Evolutionary conservation across 2,329 filamentous ascomycete genomes (phyloP).

Genomic region (Periconia macrospinosa): DNA sequence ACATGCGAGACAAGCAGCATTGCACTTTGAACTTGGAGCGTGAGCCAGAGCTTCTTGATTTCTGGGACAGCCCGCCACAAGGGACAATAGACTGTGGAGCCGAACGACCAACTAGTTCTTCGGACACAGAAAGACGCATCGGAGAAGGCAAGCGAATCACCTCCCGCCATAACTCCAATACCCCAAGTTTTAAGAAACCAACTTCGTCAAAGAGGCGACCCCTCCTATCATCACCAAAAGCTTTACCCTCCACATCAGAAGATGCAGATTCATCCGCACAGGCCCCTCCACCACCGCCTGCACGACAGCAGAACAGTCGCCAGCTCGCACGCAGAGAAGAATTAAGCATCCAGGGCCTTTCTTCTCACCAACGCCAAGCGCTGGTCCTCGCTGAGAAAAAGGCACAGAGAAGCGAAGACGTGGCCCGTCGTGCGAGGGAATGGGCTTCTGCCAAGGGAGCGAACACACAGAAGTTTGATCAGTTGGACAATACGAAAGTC

Average conservation of each 20-base stretch:
- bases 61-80: conserved; percentile 21
- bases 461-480: conserved; percentile 21
- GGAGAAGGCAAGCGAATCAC: conserved; percentile 11
- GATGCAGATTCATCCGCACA: conserved; percentile 1
- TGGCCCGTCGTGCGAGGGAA: conserved; percentile 13
- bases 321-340: conserved; percentile 17
- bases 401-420: conserved; percentile 19
- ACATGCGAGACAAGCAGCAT: conserved; percentile 42
- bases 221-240: conserved; percentile 1
- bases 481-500: conserved; percentile 1
- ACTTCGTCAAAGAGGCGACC: conserved; percentile 1
- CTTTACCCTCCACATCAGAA: neutral
- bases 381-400: conserved; percentile 21
- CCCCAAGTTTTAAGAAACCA: neutral
- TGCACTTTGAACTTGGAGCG: conserved; percentile 36
- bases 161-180: neutral
- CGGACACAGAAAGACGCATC: conserved; percentile 10
- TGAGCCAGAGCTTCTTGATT: conserved; percentile 38
- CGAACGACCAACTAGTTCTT: conserved; percentile 5
- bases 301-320: conserved; percentile 2
- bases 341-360: conserved; percentile 17
- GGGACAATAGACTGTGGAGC: neutral
- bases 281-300: neutral
- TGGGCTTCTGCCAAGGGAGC: conserved; percentile 17
- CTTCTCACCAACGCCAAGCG: conserved; percentile 16